Percentiles rank a stretch among this genome's conserved stretches.
These are phyloP conservation scores for Cladobotryum mycophilum DNA, from an alignment of 2,329 filamentous ascomycete species.

Conservation along the genomic window DNA sequence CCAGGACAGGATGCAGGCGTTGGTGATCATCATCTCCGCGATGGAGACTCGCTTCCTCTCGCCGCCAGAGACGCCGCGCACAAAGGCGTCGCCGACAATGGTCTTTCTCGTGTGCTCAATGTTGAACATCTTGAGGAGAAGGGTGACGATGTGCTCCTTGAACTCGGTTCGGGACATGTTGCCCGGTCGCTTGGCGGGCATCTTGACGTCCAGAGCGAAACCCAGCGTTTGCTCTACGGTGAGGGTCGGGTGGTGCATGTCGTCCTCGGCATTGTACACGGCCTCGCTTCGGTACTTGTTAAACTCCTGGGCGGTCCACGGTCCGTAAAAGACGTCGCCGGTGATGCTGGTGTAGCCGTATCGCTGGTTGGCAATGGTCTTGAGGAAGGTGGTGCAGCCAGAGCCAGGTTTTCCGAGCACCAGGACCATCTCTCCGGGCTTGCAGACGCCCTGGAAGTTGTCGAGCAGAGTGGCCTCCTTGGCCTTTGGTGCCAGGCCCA, in stretches of 20 bases:
- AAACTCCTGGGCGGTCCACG: constrained; percentile 65
- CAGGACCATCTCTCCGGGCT: constrained; percentile 83
- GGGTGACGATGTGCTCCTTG: constrained; percentile 67
- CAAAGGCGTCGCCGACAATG: constrained; percentile 74
- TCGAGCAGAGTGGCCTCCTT: constrained; percentile 68
- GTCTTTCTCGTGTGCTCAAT: constrained; percentile 85
- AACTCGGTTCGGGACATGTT: constrained; percentile 68
- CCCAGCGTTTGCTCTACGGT: constrained; percentile 82
- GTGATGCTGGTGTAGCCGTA: constrained; percentile 47
- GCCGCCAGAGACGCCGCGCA: constrained; percentile 73
- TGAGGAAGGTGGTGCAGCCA: constrained; percentile 64
- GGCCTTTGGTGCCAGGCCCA: constrained; percentile 62
- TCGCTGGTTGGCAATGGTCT: constrained; percentile 61
- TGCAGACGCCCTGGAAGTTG: constrained; percentile 62
- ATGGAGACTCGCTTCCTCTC: constrained; percentile 78
- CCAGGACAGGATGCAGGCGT: constrained; percentile 66
- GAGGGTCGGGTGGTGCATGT: constrained; percentile 77
- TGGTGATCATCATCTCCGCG: constrained; percentile 74
- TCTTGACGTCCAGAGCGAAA: constrained; percentile 80
- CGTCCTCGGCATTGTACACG: constrained; percentile 74
- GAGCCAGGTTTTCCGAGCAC: constrained; percentile 73
- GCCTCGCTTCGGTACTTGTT: constrained; percentile 73
- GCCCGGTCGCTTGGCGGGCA: constrained; percentile 70
- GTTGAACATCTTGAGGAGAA: constrained; percentile 85
- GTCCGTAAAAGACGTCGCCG: constrained; percentile 73